A percentile compares a stretch with the other conserved stretches of the same genome.
phyloP scores from a whole-genome alignment of 768 basidiomycete species.

The Kwoniella dejecticola region DNA sequence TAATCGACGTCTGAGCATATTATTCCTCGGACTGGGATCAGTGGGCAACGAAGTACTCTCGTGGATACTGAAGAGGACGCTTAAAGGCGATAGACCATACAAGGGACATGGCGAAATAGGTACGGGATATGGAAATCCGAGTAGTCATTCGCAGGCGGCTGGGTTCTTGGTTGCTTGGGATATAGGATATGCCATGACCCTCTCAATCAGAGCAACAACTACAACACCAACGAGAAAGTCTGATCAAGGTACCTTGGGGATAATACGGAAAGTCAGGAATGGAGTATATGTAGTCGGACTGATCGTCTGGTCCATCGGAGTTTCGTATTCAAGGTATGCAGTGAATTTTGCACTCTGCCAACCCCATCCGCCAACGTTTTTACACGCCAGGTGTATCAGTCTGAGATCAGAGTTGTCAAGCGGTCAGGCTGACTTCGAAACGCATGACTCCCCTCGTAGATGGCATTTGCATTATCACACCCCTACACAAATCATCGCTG shows the following conservation, averaged over 20 bases:
- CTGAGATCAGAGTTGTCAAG: neutral
- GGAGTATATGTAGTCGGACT: conserved; percentile 38
- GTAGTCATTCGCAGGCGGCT: conserved; percentile 52
- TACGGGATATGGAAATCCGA: conserved; percentile 53
- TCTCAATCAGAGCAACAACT: conserved; percentile 2
- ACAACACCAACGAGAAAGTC: too few relatives aligned
- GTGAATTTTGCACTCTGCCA: neutral
- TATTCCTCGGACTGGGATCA: conserved; percentile 42
- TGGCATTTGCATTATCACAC: conserved; percentile 52
- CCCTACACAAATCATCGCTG: conserved; percentile 43
- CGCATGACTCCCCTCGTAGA: conserved; percentile 14
- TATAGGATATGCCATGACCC: conserved; percentile 31
- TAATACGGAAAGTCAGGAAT: conserved; percentile 15
- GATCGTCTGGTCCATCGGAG: conserved; percentile 40
- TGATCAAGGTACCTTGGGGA: neutral
- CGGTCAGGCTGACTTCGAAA: neutral
- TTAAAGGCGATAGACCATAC: conserved; percentile 45
- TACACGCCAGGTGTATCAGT: too few relatives aligned
- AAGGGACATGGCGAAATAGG: conserved; percentile 41
- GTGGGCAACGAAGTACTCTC: conserved; percentile 47
- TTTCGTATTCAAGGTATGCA: conserved; percentile 50
- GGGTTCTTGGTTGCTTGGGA: conserved; percentile 46
- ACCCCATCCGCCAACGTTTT: too few relatives aligned
- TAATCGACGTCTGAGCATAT: conserved; percentile 44
- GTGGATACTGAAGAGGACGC: conserved; percentile 39